Evolutionary conservation across 108 stramenopile genomes (phyloP), one percentile per base, ranked within the genome.

Genomic region (Skeletonema potamos): DNA sequence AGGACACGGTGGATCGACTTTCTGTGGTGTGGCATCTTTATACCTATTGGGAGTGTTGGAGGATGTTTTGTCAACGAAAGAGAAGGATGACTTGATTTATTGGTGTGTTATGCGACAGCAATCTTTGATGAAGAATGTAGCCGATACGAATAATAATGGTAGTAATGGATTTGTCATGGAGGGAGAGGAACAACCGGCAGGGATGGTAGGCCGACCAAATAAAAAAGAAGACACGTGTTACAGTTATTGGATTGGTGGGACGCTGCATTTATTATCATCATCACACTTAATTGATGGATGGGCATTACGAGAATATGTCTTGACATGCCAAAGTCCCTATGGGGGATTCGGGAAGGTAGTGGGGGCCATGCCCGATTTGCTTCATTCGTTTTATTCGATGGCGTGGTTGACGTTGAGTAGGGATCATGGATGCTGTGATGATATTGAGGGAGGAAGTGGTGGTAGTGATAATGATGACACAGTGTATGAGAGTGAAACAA

Each of bases 221-320:
- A 97, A 97, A 77, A 64, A 68, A 27, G 79, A 87, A 58, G 96
- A 97, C 72, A 92, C 90, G 4, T 97, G 96, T 72, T 96, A 96
- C 71, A 86, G 86, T 13, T 97, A 92, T 77, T 97, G 96, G 95
- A 89, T 97, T 59, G 96, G 96, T 29, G 96, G 89, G 5, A 89
- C 95, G 20, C 61, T 97, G 61, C 63, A 73, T 22, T 48, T 94
- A 3, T 68, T 97, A 26, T 83, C 55, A 26, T 36, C 37, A 4
- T 66, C 79, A 27, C 64, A 77, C 62, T 57, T 92, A 30, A 66
- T 89, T 62, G 87, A 92, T 66, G 73, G 84, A 39, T 30, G 48
- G 48, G 72, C 69, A 0, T 64, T 92, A 30, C 66, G 79, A 15
- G 62, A 76, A 28, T 92, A 82, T 76, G 85, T 92, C 0, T 48